Evolutionary conservation across 2,329 filamentous ascomycete genomes (phyloP), one percentile per base, ranked within the genome.

Genomic region (Rhinocladiella mackenziei): DNA sequence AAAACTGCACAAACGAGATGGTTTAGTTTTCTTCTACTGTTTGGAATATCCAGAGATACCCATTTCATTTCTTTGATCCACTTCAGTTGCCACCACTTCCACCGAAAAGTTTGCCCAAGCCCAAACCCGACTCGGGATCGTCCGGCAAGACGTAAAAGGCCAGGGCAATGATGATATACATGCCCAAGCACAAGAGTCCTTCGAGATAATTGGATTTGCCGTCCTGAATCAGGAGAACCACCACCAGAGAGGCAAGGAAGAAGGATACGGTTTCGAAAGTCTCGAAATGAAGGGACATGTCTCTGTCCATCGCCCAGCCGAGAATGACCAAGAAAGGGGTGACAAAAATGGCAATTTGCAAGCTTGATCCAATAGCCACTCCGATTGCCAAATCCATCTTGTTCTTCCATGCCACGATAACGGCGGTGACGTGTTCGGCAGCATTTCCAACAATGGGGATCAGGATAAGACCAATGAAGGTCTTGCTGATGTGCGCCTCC

Each of bases 121-220:
- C 23, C 8, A 46, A 2, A 13, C 39, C 45, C 18, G 17, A 45
- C 3, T 39, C 41, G 13, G 54, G 57, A 48, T 66, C 59, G 45
- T 73, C 70, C 10, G 70, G 70, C 51, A 73, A 70, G 41, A 73
- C 68, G 41, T 66, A 73, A 58, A 73, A 72, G 2, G 69, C 70
- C 39, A 73, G 58, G 3, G 68, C 69, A 34, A 72, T 65, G 42
- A 72, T 72, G 35, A 65, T 33, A 44, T 70, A 69, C 72, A 75
- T 70, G 60, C 73, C 73, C 50, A 76, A 55, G 43, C 81, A 75
- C 78, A 91, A 84, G 35, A 83, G 83, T 32, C 86, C 86, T 63
- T 91, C 86, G 15, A 91, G 76, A 56, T 91, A 91, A 65, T 91
- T 92, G 10, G 81, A 86, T 65, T 85, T 86, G 58, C 86, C 86